phyloP scores from a whole-genome alignment of 805 yeast genomes.

The Ogataea haglerorum region DNA sequence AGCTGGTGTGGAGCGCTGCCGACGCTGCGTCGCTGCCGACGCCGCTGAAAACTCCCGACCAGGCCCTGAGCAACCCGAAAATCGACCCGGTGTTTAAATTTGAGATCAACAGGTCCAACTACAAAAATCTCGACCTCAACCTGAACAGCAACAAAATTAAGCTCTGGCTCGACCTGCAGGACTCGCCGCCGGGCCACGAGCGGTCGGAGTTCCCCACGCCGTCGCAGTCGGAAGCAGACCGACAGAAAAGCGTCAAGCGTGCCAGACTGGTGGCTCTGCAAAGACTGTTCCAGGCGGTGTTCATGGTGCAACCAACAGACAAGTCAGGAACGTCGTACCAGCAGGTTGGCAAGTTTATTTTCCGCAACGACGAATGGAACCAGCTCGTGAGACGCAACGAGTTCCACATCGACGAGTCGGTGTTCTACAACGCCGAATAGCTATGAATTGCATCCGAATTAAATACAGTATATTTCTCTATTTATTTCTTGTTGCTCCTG shows the following conservation, averaged over 20 bases:
- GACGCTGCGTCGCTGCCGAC: constrained; percentile 15
- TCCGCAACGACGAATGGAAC: constrained; percentile 42
- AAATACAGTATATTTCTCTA: constrained; percentile 1
- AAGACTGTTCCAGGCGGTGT: constrained; percentile 43
- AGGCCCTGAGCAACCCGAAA: constrained; percentile 20
- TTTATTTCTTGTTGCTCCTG: constrained; percentile 17
- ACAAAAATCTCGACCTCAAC: constrained; percentile 15
- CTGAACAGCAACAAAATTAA: constrained; percentile 24
- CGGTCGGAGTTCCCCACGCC: constrained; percentile 57
- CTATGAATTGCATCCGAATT: not conserved
- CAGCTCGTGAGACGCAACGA: constrained; percentile 31
- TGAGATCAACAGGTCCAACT: constrained; percentile 24
- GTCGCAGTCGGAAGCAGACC: constrained; percentile 44
- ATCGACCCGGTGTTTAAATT: constrained; percentile 29
- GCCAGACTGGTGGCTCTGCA: constrained; percentile 39
- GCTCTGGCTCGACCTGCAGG: constrained; percentile 30
- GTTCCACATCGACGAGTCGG: constrained; percentile 36
- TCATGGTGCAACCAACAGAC: constrained; percentile 21
- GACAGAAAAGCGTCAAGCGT: constrained; percentile 24
- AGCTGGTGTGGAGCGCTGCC: constrained; percentile 15
- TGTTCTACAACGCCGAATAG: constrained; percentile 28
- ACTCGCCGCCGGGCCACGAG: constrained; percentile 56
- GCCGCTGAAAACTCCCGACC: constrained; percentile 24
- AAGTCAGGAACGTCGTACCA: constrained; percentile 11
- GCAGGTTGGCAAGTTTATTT: constrained; percentile 42